phyloP scores from a whole-genome alignment of 1,284 basidiomycete species.

The Xanthoconium separans region DNA sequence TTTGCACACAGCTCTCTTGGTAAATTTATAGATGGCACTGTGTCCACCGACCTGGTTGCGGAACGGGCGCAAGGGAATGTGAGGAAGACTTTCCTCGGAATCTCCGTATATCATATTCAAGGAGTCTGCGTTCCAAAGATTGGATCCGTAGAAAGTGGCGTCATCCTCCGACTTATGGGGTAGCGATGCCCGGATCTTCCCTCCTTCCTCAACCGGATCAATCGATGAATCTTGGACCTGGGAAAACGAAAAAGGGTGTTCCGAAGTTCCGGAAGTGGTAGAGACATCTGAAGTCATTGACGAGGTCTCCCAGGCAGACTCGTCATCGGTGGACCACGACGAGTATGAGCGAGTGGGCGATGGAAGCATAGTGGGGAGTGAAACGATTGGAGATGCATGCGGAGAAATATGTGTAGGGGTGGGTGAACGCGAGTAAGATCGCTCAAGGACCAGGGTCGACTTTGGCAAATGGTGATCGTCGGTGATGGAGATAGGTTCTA shows the following conservation, averaged over 20 bases:
- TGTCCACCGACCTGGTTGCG: conserved; percentile 98
- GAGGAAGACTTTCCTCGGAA: conserved; percentile 66
- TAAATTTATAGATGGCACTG: conserved; percentile 97
- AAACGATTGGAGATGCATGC: conserved; percentile 4
- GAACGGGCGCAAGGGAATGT: conserved; percentile 94
- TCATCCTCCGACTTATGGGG: conserved; percentile 24
- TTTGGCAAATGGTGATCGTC: conserved; percentile 7
- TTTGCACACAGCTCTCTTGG: conserved; percentile 97
- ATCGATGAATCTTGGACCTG: conserved; percentile 8
- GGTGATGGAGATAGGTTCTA: conserved; percentile 2
- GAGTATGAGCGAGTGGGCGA: conserved; percentile 44
- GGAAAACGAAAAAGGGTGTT: conserved; percentile 25
- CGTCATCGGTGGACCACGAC: conserved; percentile 73
- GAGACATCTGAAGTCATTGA: conserved; percentile 61
- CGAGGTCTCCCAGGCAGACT: conserved; percentile 70
- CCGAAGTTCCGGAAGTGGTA: conserved; percentile 39
- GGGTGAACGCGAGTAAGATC: conserved; percentile 32
- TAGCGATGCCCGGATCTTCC: conserved; percentile 5
- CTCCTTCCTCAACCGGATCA: conserved; percentile 9
- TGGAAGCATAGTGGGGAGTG: conserved; percentile 31
- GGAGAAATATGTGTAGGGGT: conserved; percentile 35
- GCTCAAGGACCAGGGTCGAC: conserved; percentile 1
- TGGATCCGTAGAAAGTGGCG: conserved; percentile 6
- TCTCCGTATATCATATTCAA: conserved; percentile 43
- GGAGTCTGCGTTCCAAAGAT: conserved; percentile 41